phyloP scores from a whole-genome alignment of 345 rosid species.

The Erucastrum elatum region DNA sequence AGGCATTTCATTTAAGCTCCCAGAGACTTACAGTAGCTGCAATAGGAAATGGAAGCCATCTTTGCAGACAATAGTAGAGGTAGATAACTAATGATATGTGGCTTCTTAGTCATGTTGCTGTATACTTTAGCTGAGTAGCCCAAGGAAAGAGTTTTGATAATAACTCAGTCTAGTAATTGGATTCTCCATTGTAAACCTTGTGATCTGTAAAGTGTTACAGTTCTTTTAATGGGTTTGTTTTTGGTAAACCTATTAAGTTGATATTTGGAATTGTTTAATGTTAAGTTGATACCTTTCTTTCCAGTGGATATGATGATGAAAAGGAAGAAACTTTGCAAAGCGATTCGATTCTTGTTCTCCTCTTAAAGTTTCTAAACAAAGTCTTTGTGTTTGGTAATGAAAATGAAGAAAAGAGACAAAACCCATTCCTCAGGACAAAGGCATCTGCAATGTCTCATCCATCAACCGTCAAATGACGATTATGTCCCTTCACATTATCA shows the following conservation, averaged over 20 bases:
- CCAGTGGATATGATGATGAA: constrained; percentile 32
- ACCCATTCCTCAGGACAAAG: constrained; percentile 31
- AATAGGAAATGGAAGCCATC: constrained; percentile 60
- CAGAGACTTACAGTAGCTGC: constrained; percentile 18
- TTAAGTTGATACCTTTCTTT: constrained; percentile 32
- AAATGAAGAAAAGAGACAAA: constrained; percentile 30
- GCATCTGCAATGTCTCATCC: constrained; percentile 4
- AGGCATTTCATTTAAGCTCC: constrained; percentile 27
- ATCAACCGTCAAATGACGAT: constrained; percentile 11
- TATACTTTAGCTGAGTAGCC: neutral
- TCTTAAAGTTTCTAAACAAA: too few species aligned
- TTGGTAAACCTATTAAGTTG: neutral
- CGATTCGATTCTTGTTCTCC: too few species aligned
- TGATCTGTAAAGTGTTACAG: constrained; percentile 16
- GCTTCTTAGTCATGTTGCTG: constrained; percentile 16
- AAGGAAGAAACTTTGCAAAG: constrained; percentile 34
- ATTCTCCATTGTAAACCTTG: constrained; percentile 8
- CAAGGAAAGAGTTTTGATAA: neutral
- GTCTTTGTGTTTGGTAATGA: constrained; percentile 35
- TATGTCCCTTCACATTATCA: constrained; percentile 15
- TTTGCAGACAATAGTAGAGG: constrained; percentile 50
- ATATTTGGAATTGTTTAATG: neutral
- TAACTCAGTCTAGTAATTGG: constrained; percentile 17
- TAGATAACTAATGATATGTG: constrained; percentile 30
- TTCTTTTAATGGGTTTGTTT: constrained; percentile 23